Conservation (phyloP, 208 protist genomes). For the Trypanosoma rangeli region DNA sequence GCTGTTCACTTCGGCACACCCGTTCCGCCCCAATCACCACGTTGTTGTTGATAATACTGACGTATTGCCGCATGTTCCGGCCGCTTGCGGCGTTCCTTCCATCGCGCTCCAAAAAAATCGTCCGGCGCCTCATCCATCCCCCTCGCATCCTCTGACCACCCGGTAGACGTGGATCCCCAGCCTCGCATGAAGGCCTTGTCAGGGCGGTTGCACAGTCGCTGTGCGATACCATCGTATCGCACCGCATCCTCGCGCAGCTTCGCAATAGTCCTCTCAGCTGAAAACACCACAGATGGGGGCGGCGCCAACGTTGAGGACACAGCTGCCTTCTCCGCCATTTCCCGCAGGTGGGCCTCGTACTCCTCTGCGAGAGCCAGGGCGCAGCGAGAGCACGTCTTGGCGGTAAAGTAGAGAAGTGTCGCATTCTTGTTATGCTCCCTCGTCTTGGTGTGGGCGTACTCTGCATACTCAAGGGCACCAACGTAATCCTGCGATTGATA, state of each 20-base stretch:
- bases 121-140: slow-evolving; percentile 59
- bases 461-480: slow-evolving; percentile 48
- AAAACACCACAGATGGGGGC: slow-evolving; percentile 53
- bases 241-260: slow-evolving; percentile 67
- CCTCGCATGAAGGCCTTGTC: slow-evolving; percentile 75
- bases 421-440: slow-evolving; percentile 42
- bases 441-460: slow-evolving; percentile 58
- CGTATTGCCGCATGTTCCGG: slow-evolving; percentile 66
- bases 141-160: slow-evolving; percentile 44
- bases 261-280: slow-evolving; percentile 52
- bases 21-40: background rate
- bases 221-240: slow-evolving; percentile 69
- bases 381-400: slow-evolving; percentile 56
- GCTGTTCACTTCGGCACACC: slow-evolving; percentile 35
- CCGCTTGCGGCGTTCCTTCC: slow-evolving; percentile 57
- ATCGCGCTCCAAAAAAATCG: slow-evolving; percentile 38
- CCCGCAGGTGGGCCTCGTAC: slow-evolving; percentile 57
- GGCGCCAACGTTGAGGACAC: slow-evolving; percentile 47
- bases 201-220: slow-evolving; percentile 58
- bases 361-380: slow-evolving; percentile 47
- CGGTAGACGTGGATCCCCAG: slow-evolving; percentile 15
- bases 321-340: slow-evolving; percentile 27
- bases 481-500: slow-evolving; percentile 70
- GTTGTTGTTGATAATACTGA: slow-evolving; percentile 37
- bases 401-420: slow-evolving; percentile 69